Evolutionary conservation across 129 eudicot genomes (phyloP).

Genomic region (Scalesia atractyloides): DNA sequence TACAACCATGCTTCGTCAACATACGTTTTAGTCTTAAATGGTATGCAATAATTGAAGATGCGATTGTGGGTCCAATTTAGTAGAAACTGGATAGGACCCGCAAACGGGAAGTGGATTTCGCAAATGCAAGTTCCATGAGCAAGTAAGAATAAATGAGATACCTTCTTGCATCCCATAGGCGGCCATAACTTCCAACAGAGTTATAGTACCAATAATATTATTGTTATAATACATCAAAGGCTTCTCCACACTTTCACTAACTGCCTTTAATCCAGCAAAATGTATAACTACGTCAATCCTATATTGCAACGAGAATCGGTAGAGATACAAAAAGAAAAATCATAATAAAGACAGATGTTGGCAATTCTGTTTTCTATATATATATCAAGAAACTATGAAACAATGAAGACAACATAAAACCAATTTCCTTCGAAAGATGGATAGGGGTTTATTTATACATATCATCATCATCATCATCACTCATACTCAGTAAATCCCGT

Average conservation of each 20-base stretch:
- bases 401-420: background rate
- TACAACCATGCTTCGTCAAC: slow-evolving; percentile 9
- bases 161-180: slow-evolving; percentile 60
- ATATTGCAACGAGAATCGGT: background rate
- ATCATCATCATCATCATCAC: too few species aligned
- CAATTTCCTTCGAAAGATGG: background rate
- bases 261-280: slow-evolving; percentile 94
- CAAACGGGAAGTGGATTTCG: background rate
- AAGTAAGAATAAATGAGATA: slow-evolving; percentile 26
- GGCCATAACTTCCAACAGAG: slow-evolving; percentile 50
- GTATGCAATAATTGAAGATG: background rate
- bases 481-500: too few species aligned
- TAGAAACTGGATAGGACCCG: background rate
- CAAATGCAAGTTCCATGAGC: background rate
- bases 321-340: background rate
- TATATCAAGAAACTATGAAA: background rate
- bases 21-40: background rate
- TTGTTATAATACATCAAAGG: slow-evolving; percentile 1
- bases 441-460: too few species aligned
- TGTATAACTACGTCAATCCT: slow-evolving; percentile 97
- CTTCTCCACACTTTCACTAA: slow-evolving; percentile 16
- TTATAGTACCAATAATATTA: slow-evolving; percentile 4
- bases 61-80: slow-evolving; percentile 10
- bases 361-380: background rate
- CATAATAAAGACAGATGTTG: background rate